Conservation (phyloP, 2,329 filamentous ascomycete genomes). For the Scleromitrula shiraiana region DNA sequence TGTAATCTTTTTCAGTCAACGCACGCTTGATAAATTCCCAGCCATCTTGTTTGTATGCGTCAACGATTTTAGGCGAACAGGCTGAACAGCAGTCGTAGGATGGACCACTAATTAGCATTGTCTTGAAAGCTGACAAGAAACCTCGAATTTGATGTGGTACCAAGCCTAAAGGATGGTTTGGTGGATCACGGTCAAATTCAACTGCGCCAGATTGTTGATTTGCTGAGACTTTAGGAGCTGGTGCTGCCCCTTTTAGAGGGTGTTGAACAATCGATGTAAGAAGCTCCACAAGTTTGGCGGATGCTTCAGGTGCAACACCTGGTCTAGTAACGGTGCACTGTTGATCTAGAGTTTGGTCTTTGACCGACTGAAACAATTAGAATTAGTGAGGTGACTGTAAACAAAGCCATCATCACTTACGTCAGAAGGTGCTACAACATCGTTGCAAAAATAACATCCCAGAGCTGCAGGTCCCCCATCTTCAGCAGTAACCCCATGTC, state of each 20-base stretch:
- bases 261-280: conserved; percentile 84
- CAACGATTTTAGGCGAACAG: conserved; percentile 63
- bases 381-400: too few species aligned
- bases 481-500: conserved; percentile 65
- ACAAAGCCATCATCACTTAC: conserved; percentile 45
- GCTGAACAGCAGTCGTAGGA: conserved; percentile 78
- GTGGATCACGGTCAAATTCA: conserved; percentile 46
- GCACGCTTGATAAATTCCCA: conserved; percentile 74
- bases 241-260: conserved; percentile 57
- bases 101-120: conserved; percentile 62
- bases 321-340: conserved; percentile 96
- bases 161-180: conserved; percentile 54
- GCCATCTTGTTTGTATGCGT: conserved; percentile 56
- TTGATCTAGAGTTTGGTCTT: conserved; percentile 91
- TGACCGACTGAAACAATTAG: conserved; percentile 60
- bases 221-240: conserved; percentile 39
- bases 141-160: conserved; percentile 77
- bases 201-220: conserved; percentile 31
- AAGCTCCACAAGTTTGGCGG: conserved; percentile 82
- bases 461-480: conserved; percentile 56
- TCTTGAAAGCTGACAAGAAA: conserved; percentile 66
- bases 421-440: conserved; percentile 89
- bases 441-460: conserved; percentile 97
- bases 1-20: conserved; percentile 66
- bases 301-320: conserved; percentile 86